Conservation (phyloP, 2,329 filamentous ascomycete species). For the Seiridium cupressi region DNA sequence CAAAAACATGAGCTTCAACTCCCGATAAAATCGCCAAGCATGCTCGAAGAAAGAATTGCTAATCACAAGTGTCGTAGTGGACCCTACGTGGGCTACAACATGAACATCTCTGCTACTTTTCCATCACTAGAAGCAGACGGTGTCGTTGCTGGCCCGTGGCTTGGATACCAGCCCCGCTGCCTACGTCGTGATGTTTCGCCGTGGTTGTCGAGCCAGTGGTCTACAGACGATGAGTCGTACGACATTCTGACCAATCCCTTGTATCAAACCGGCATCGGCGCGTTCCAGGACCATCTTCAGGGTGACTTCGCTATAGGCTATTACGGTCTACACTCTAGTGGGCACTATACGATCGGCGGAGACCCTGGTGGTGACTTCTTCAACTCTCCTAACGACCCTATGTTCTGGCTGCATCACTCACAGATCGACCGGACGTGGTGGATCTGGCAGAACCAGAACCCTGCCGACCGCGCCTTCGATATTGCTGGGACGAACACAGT, state of each 20-base stretch:
- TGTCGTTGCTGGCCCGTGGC: conserved; percentile 21
- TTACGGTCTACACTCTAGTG: conserved; percentile 28
- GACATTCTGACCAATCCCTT: conserved; percentile 20
- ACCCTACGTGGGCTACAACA: conserved; percentile 18
- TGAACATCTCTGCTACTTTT: conserved; percentile 20
- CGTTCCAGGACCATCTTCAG: conserved; percentile 10
- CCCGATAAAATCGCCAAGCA: too few relatives aligned
- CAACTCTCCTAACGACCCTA: conserved; percentile 4
- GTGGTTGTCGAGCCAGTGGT: conserved; percentile 15
- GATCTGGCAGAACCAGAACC: conserved; percentile 23
- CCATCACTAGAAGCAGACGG: conserved; percentile 22
- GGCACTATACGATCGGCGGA: conserved; percentile 34
- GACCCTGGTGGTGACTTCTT: conserved; percentile 26
- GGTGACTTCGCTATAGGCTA: conserved; percentile 5
- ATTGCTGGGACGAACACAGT: conserved; percentile 21
- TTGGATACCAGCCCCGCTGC: conserved; percentile 14
- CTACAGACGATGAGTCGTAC: conserved; percentile 17
- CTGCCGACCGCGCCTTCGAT: conserved; percentile 14
- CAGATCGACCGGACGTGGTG: conserved; percentile 23
- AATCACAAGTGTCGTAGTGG: conserved; percentile 12
- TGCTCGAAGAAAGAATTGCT: too few relatives aligned
- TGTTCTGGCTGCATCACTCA: conserved; percentile 12
- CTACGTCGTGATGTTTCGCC: conserved; percentile 12
- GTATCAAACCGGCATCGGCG: conserved; percentile 9
- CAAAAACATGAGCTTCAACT: too few relatives aligned